Percentiles rank a stretch among this genome's conserved stretches.
phyloP scores from a whole-genome alignment of 805 yeast genomes.

The Starmerella apis region DNA sequence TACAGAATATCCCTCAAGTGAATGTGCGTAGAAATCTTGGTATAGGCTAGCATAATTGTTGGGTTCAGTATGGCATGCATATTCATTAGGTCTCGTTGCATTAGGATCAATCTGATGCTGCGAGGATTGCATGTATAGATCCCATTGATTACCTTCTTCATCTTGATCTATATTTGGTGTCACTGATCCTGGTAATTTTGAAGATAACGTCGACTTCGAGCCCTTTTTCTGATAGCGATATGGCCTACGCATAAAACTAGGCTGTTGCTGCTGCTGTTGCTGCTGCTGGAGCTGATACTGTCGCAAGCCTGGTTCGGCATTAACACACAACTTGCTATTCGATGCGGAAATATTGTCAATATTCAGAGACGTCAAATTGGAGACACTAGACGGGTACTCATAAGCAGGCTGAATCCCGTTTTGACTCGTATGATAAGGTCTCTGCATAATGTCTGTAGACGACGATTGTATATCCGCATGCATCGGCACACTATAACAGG shows the following conservation, averaged over 20 bases:
- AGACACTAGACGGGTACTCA: neutral
- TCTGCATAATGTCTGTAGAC: neutral
- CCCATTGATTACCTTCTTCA: neutral
- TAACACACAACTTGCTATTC: neutral
- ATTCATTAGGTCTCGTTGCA: neutral
- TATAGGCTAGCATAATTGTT: neutral
- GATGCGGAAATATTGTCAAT: neutral
- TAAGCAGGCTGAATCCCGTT: neutral
- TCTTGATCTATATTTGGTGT: neutral
- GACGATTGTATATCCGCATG: neutral
- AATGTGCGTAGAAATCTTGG: neutral
- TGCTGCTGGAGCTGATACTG: neutral
- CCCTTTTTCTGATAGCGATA: neutral
- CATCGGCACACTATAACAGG: neutral
- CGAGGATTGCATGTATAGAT: neutral
- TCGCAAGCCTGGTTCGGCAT: neutral
- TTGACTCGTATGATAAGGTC: neutral
- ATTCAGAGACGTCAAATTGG: neutral
- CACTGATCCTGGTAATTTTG: neutral
- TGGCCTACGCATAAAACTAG: conserved; percentile 1
- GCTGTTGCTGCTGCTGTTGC: neutral
- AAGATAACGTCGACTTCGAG: neutral
- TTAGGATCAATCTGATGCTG: neutral
- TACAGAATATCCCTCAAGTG: no score
- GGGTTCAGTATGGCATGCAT: neutral